Evolutionary conservation across 495 filamentous ascomycete genomes (phyloP).

Genomic region (Penicillium pancosmium): DNA sequence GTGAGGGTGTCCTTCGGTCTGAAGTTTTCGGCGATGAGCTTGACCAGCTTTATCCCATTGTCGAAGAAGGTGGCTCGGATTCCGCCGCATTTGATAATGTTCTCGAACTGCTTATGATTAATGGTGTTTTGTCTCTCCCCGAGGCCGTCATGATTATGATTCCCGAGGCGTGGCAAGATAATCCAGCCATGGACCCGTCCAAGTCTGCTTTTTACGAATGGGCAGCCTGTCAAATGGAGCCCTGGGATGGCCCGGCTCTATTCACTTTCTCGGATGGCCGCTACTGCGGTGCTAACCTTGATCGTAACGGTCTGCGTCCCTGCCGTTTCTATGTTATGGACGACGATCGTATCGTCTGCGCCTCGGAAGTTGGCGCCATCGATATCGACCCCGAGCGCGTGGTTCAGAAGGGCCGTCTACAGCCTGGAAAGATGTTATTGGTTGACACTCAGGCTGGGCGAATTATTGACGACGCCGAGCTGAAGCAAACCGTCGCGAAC

Average conservation of each 20-base stretch:
- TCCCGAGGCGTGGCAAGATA: constrained; percentile 98
- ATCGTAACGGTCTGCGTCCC: constrained; percentile 94
- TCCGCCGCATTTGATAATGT: constrained; percentile 99
- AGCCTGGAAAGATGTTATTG: constrained; percentile 96
- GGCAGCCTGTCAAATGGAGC: constrained; percentile 99
- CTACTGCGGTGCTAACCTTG: constrained; percentile 98
- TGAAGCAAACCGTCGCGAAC: constrained; percentile 86
- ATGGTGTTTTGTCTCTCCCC: constrained; percentile 93
- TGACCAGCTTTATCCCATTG: constrained; percentile 88
- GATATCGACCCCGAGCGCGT: constrained; percentile 87
- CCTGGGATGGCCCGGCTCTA: constrained; percentile 96
- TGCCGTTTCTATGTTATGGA: constrained; percentile 99
- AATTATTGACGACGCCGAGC: constrained; percentile 92
- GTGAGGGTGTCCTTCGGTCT: constrained; percentile 94
- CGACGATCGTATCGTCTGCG: constrained; percentile 98
- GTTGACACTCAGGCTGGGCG: constrained; percentile 95
- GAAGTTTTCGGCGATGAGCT: constrained; percentile 92
- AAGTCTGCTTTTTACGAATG: constrained; percentile 99
- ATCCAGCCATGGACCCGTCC: constrained; percentile 85
- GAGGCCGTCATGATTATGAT: constrained; percentile 99
- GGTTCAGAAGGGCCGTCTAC: constrained; percentile 91
- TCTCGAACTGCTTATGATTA: constrained; percentile 91
- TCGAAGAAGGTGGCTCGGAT: constrained; percentile 97
- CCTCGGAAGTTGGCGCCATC: constrained; percentile 96
- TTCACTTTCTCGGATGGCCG: constrained; percentile 98